A percentile compares a stretch with the other conserved stretches of the same genome.
phyloP scores from a whole-genome alignment of 1,284 basidiomycete genomes.

The Thecaphora thlaspeos region DNA sequence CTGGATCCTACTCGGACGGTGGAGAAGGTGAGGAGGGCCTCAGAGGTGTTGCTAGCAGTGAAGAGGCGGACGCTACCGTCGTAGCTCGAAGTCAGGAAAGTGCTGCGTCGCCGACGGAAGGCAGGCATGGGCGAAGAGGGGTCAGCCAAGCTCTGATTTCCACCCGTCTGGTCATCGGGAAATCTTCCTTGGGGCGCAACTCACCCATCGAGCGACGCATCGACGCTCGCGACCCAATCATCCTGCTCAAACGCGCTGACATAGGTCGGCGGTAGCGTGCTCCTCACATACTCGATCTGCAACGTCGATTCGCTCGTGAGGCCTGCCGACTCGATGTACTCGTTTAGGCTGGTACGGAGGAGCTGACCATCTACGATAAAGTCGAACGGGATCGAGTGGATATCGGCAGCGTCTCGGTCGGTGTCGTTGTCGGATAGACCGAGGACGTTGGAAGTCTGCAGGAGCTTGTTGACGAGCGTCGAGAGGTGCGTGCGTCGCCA shows the following conservation, averaged over 20 bases:
- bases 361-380: conserved; percentile 84
- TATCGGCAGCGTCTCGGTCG: not conserved
- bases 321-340: conserved; percentile 76
- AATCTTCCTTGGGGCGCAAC: no score
- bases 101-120: conserved; percentile 10
- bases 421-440: not conserved
- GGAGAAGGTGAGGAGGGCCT: conserved; percentile 34
- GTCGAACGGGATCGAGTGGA: conserved; percentile 79
- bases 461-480: conserved; percentile 91
- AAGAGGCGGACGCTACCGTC: conserved; percentile 54
- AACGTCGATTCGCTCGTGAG: conserved; percentile 74
- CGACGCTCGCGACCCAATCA: conserved; percentile 88
- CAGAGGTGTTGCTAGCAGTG: conserved; percentile 19
- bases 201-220: conserved; percentile 67
- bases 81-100: conserved; percentile 58
- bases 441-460: conserved; percentile 59
- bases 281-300: conserved; percentile 91
- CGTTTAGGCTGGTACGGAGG: conserved; percentile 70
- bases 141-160: no score
- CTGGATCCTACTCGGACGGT: conserved; percentile 25
- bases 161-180: no score
- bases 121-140: not conserved
- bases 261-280: conserved; percentile 82
- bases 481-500: conserved; percentile 97
- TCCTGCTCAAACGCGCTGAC: conserved; percentile 80